phyloP scores from a whole-genome alignment of 1,284 basidiomycete genomes.

The Paramarasmius palmivorus region DNA sequence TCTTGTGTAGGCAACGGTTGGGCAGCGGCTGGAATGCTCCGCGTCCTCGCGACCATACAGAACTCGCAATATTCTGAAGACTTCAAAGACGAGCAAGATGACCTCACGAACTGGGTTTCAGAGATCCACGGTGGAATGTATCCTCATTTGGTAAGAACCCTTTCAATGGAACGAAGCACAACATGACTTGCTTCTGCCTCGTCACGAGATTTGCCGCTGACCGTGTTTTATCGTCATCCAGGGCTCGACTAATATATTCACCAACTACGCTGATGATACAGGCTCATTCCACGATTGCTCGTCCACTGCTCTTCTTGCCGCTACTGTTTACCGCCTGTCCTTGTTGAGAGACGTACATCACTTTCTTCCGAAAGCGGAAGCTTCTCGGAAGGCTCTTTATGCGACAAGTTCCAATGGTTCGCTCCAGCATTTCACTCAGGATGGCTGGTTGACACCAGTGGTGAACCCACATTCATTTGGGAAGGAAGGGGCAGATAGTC shows the following conservation, averaged over 20 bases:
- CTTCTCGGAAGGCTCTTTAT: conserved; percentile 51
- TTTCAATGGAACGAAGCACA: too few species aligned
- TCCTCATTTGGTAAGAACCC: conserved; percentile 47
- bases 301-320: conserved; percentile 75
- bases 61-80: conserved; percentile 55
- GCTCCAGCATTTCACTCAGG: conserved; percentile 46
- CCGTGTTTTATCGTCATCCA: conserved; percentile 22
- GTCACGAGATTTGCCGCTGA: not conserved
- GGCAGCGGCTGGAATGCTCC: conserved; percentile 84
- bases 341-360: conserved; percentile 50
- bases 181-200: not conserved
- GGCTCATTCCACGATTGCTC: conserved; percentile 75
- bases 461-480: conserved; percentile 66
- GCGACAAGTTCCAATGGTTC: conserved; percentile 19
- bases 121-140: conserved; percentile 81
- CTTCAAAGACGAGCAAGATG: conserved; percentile 54
- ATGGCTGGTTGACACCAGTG: conserved; percentile 69
- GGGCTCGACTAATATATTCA: conserved; percentile 60
- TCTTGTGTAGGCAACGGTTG: conserved; percentile 70
- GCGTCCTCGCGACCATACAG: conserved; percentile 77
- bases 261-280: conserved; percentile 72
- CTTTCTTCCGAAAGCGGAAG: conserved; percentile 60
- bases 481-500: conserved; percentile 47
- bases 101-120: conserved; percentile 66
- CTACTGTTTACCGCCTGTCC: conserved; percentile 73